phyloP scores from a whole-genome alignment of 345 rosid genomes.

The Hibiscus mutabilis region DNA sequence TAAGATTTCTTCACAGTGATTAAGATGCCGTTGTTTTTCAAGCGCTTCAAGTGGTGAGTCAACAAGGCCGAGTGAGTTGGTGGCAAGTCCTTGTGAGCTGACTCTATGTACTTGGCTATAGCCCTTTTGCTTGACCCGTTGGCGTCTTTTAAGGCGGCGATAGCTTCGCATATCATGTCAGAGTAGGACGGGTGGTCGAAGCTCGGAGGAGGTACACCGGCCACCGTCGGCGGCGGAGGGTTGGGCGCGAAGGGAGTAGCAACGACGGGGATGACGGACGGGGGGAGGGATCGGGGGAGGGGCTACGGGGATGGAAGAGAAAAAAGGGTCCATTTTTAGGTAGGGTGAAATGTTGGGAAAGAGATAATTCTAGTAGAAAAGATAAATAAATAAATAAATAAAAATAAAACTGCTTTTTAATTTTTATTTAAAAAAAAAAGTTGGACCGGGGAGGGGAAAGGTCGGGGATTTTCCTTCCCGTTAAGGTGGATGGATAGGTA shows the following conservation, averaged over 20 bases:
- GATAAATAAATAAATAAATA: neutral
- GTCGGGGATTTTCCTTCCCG: too few relatives aligned
- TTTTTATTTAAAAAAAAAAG: too few relatives aligned
- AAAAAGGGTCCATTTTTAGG: neutral
- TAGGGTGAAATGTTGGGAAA: neutral
- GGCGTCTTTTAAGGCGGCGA: conserved; percentile 51
- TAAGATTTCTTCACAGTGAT: conserved; percentile 59
- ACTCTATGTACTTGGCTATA: conserved; percentile 62
- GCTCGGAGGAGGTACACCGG: neutral
- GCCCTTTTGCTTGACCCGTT: conserved; percentile 78
- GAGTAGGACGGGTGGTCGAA: conserved; percentile 24
- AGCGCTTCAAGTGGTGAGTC: conserved; percentile 49
- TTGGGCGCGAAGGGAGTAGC: neutral
- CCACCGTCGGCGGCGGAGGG: neutral
- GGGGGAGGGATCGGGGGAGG: neutral
- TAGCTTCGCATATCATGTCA: conserved; percentile 60
- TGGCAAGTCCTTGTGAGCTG: conserved; percentile 38
- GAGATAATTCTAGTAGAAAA: neutral
- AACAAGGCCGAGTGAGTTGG: conserved; percentile 44
- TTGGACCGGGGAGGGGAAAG: too few relatives aligned
- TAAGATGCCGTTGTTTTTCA: conserved; percentile 50
- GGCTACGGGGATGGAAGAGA: neutral
- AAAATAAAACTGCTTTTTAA: too few relatives aligned
- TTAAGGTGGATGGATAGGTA: too few relatives aligned
- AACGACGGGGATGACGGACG: neutral